Percentiles rank a stretch among this genome's conserved stretches.
These are phyloP conservation scores for Chloris gayana DNA, from an alignment of 176 grass and related monocot species.

Conservation along the genomic window DNA sequence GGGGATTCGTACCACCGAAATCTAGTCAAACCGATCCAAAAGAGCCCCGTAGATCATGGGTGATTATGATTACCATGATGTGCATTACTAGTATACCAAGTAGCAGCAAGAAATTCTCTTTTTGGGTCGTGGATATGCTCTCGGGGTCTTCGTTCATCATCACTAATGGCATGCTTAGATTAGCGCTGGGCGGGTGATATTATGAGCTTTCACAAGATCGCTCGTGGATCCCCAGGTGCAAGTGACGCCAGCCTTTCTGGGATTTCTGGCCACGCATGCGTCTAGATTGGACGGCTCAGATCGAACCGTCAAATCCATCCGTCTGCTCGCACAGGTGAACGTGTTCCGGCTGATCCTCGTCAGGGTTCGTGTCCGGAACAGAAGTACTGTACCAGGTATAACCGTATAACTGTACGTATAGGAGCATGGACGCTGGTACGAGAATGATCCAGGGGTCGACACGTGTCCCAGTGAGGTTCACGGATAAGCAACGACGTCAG, in stretches of 20 bases:
- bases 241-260: neutral
- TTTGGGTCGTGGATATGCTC: no score
- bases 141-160: constrained; percentile 12
- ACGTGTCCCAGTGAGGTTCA: neutral
- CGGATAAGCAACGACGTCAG: neutral
- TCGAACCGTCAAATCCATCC: neutral
- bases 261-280: neutral
- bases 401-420: neutral
- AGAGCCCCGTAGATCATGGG: constrained; percentile 18
- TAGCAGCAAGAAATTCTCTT: neutral
- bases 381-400: no score
- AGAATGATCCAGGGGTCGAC: neutral
- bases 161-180: constrained; percentile 17
- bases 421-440: neutral
- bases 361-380: neutral
- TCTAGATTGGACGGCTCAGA: constrained; percentile 25
- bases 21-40: constrained; percentile 39
- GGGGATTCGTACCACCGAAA: neutral
- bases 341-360: neutral
- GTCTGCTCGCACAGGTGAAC: neutral
- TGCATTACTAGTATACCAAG: neutral
- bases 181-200: neutral
- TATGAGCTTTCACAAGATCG: neutral
- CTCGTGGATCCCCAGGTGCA: neutral
- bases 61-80: neutral